Conservation (phyloP, 2,329 filamentous ascomycete species). For the Paracamarosporium sp. region DNA sequence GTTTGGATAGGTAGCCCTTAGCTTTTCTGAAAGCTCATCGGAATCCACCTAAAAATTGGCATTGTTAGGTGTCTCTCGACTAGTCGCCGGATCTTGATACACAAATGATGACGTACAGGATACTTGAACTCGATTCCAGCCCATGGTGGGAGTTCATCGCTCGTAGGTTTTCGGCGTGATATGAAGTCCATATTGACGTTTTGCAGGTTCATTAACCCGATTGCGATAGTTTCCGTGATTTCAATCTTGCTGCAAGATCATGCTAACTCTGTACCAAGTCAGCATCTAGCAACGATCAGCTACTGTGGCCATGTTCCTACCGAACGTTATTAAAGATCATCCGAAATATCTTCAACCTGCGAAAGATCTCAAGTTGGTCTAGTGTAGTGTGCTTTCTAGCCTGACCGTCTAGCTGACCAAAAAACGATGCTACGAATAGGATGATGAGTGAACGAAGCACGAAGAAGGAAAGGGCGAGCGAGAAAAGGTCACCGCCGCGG, state of each 20-base stretch:
- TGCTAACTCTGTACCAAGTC: not conserved
- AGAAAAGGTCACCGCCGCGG: not conserved
- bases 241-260: not conserved
- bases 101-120: not conserved
- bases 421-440: conserved; percentile 8
- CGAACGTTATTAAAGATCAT: not conserved
- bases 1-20: conserved; percentile 27
- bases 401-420: not conserved
- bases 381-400: not conserved
- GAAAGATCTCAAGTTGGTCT: not conserved
- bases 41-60: conserved; percentile 21
- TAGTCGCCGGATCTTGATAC: too few relatives aligned
- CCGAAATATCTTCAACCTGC: not conserved
- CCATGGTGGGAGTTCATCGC: conserved; percentile 35
- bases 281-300: not conserved
- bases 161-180: conserved; percentile 20
- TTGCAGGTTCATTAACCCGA: not conserved
- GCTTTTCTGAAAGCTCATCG: conserved; percentile 29
- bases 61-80: not conserved
- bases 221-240: not conserved
- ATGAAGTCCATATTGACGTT: conserved; percentile 20
- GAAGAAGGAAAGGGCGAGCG: conserved; percentile 6
- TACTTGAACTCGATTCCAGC: conserved; percentile 28
- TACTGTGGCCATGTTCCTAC: not conserved
- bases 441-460: not conserved